These are phyloP conservation scores for Acacia concinna DNA, from an alignment of 331 rosid genomes.

Conservation along the genomic window DNA sequence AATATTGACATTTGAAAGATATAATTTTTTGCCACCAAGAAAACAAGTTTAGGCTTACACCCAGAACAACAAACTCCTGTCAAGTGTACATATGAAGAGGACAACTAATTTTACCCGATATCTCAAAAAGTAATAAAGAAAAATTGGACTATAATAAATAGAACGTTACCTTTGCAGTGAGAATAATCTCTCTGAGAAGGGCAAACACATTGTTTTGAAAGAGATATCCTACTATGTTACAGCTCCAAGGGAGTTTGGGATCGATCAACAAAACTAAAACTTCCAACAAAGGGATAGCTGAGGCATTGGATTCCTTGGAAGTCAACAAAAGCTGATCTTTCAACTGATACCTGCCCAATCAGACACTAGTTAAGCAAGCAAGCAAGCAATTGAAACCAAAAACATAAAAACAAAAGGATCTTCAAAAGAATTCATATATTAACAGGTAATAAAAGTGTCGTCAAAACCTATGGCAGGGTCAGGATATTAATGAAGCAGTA, in stretches of 20 bases:
- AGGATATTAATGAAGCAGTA: neutral
- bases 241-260: conserved; percentile 85
- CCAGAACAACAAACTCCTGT: conserved; percentile 9
- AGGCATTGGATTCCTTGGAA: conserved; percentile 47
- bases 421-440: neutral
- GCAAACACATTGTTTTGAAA: conserved; percentile 64
- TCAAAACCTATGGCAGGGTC: neutral
- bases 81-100: neutral
- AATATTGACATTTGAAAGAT: neutral
- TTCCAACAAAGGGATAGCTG: conserved; percentile 67
- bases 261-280: conserved; percentile 62
- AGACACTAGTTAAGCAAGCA: conserved; percentile 41
- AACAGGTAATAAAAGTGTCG: neutral
- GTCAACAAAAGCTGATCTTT: conserved; percentile 65
- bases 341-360: conserved; percentile 59
- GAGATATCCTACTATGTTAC: conserved; percentile 65
- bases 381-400: conserved; percentile 14
- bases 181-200: conserved; percentile 70
- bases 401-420: neutral
- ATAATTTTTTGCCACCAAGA: neutral
- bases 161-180: conserved; percentile 68
- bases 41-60: neutral
- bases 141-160: neutral
- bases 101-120: conserved; percentile 2
- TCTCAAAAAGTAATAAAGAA: neutral